phyloP scores from a whole-genome alignment of 345 rosid species.

The Iberis pinnata region DNA sequence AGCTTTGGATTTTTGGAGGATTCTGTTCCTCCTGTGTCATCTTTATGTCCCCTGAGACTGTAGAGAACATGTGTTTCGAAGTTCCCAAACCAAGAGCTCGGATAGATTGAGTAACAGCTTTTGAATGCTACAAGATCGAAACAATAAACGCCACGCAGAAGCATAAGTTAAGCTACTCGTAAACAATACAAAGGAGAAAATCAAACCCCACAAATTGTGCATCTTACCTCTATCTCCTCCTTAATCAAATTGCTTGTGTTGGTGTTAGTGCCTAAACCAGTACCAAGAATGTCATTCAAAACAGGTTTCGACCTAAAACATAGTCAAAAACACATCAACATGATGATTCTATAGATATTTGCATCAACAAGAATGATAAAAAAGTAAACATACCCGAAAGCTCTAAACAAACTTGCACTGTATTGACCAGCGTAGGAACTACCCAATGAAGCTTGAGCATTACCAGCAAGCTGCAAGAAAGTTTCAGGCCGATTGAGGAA shows the following conservation, averaged over 20 bases:
- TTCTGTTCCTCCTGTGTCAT: conserved; percentile 18
- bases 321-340: not conserved
- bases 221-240: conserved; percentile 26
- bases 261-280: conserved; percentile 18
- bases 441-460: conserved; percentile 22
- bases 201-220: no score
- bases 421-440: conserved; percentile 24
- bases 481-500: not conserved
- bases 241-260: conserved; percentile 15
- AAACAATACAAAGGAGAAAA: not conserved
- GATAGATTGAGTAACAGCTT: conserved; percentile 12
- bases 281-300: conserved; percentile 26
- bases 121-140: conserved; percentile 4
- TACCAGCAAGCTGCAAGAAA: conserved; percentile 28
- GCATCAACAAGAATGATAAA: not conserved
- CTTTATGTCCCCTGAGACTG: conserved; percentile 28
- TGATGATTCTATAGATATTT: not conserved
- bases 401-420: conserved; percentile 22
- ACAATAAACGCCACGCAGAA: conserved; percentile 1
- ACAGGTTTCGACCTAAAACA: conserved; percentile 21
- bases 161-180: conserved; percentile 8
- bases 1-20: conserved; percentile 25
- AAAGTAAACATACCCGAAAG: conserved; percentile 22
- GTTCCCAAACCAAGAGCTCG: conserved; percentile 26
- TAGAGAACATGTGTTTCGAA: conserved; percentile 24